Evolutionary conservation across 805 yeast species (phyloP).

Genomic region (Metschnikowia cerradonensis): DNA sequence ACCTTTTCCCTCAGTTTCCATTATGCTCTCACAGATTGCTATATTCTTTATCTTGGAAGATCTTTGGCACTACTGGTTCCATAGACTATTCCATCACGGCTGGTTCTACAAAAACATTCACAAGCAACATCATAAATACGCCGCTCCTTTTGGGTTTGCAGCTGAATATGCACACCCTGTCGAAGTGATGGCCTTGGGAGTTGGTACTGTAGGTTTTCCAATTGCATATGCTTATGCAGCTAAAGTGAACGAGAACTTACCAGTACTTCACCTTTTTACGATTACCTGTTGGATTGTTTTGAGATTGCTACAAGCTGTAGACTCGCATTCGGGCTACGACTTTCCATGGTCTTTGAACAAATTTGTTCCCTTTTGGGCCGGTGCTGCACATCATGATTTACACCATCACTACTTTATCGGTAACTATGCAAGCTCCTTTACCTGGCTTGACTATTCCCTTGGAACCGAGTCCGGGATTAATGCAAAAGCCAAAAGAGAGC

Average conservation of each 20-base stretch:
- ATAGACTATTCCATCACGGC: slow-evolving; percentile 85
- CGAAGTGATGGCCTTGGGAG: slow-evolving; percentile 85
- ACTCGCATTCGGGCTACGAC: slow-evolving; percentile 96
- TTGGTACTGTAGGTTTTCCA: slow-evolving; percentile 96
- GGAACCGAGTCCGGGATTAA: slow-evolving; percentile 56
- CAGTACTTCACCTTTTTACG: slow-evolving; percentile 79
- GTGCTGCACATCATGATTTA: slow-evolving; percentile 96
- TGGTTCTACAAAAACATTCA: slow-evolving; percentile 88
- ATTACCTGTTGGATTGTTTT: slow-evolving; percentile 81
- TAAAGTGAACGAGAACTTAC: slow-evolving; percentile 65
- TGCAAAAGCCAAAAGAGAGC: slow-evolving; percentile 47
- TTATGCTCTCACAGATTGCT: slow-evolving; percentile 62
- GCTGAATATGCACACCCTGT: slow-evolving; percentile 98
- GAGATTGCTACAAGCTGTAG: slow-evolving; percentile 93
- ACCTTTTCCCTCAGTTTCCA: slow-evolving; percentile 73
- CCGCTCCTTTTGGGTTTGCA: slow-evolving; percentile 95
- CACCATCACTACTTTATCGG: slow-evolving; percentile 88
- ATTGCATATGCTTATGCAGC: slow-evolving; percentile 37
- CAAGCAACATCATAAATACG: slow-evolving; percentile 96
- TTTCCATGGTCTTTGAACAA: slow-evolving; percentile 96
- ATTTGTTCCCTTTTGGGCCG: slow-evolving; percentile 95
- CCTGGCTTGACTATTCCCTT: slow-evolving; percentile 53
- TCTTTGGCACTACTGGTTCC: slow-evolving; percentile 96
- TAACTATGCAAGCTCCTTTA: slow-evolving; percentile 53
- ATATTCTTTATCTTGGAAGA: slow-evolving; percentile 86